These are phyloP conservation scores for Candida smagusa DNA, from an alignment of 1,139 yeast genomes.

Conservation along the genomic window DNA sequence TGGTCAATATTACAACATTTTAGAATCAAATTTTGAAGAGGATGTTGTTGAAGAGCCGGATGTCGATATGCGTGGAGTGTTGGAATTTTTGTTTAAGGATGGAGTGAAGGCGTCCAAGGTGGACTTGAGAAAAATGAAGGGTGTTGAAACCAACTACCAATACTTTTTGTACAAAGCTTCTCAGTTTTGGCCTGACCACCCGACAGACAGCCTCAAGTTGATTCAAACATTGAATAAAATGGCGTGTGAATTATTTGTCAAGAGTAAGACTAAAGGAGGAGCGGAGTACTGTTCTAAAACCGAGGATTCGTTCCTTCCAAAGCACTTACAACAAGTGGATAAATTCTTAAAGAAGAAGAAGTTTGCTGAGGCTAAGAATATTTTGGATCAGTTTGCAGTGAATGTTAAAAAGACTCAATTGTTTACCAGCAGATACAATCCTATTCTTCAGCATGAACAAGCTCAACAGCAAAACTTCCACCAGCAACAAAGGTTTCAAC, in stretches of 20 bases:
- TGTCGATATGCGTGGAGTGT: slow-evolving; percentile 25
- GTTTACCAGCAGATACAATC: slow-evolving; percentile 28
- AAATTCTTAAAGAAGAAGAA: slow-evolving; percentile 36
- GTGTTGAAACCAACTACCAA: slow-evolving; percentile 31
- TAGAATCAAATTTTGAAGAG: slow-evolving; percentile 14
- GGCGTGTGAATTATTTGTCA: slow-evolving; percentile 47
- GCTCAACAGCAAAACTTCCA: slow-evolving; percentile 42
- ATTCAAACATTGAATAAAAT: slow-evolving; percentile 34
- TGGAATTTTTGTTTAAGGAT: slow-evolving; percentile 23
- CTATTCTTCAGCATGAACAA: slow-evolving; percentile 12
- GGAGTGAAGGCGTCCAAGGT: slow-evolving; percentile 29
- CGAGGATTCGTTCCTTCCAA: slow-evolving; percentile 41
- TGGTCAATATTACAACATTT: slow-evolving; percentile 32
- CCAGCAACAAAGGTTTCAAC: slow-evolving; percentile 45
- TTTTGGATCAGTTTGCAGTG: slow-evolving; percentile 25
- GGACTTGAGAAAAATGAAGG: slow-evolving; percentile 24
- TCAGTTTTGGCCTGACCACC: slow-evolving; percentile 16
- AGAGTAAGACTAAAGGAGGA: slow-evolving; percentile 26
- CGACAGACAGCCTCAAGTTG: slow-evolving; percentile 16
- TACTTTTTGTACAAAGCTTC: slow-evolving; percentile 24
- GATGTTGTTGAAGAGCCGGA: slow-evolving; percentile 17
- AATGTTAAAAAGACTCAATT: slow-evolving; percentile 39
- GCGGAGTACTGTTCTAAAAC: slow-evolving; percentile 31
- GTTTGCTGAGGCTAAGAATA: slow-evolving; percentile 39
- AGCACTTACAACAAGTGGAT: slow-evolving; percentile 44